A percentile compares a stretch with the other conserved stretches of the same genome.
phyloP scores from a whole-genome alignment of 805 yeast species.

The Debaryomyces hansenii region DNA sequence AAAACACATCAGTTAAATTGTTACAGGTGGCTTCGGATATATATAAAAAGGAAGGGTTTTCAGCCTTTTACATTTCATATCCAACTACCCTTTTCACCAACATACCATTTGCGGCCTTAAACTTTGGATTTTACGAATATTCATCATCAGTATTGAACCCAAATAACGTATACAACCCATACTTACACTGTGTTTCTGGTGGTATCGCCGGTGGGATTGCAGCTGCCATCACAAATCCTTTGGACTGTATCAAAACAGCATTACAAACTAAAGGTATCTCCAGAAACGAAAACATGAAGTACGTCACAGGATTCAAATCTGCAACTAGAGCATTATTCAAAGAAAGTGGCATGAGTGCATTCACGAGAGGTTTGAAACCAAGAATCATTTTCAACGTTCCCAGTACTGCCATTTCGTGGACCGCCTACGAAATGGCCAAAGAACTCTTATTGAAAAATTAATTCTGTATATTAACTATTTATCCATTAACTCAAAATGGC shows the following conservation, averaged over 20 bases:
- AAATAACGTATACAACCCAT: conserved; percentile 74
- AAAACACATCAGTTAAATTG: conserved; percentile 23
- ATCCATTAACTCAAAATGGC: neutral
- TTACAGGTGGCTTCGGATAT: conserved; percentile 45
- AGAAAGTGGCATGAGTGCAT: conserved; percentile 64
- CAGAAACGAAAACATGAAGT: conserved; percentile 46
- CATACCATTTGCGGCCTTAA: conserved; percentile 92
- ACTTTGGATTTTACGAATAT: conserved; percentile 89
- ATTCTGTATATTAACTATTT: conserved; percentile 3
- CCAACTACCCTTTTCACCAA: conserved; percentile 92
- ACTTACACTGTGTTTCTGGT: conserved; percentile 89
- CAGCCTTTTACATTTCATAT: conserved; percentile 88
- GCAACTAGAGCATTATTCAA: conserved; percentile 70
- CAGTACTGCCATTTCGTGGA: conserved; percentile 96
- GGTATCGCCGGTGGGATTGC: conserved; percentile 94
- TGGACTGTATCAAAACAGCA: conserved; percentile 90
- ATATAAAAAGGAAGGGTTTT: conserved; percentile 62
- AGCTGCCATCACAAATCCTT: conserved; percentile 91
- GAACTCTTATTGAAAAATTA: conserved; percentile 47
- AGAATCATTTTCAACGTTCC: conserved; percentile 93
- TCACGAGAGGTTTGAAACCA: conserved; percentile 83
- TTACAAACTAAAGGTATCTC: conserved; percentile 77
- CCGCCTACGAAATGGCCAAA: conserved; percentile 96
- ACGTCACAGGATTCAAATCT: conserved; percentile 63
- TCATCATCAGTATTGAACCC: conserved; percentile 81